These are phyloP conservation scores for Aspergillus fumigatus DNA, from an alignment of 2,329 filamentous ascomycete species.

Conservation along the genomic window DNA sequence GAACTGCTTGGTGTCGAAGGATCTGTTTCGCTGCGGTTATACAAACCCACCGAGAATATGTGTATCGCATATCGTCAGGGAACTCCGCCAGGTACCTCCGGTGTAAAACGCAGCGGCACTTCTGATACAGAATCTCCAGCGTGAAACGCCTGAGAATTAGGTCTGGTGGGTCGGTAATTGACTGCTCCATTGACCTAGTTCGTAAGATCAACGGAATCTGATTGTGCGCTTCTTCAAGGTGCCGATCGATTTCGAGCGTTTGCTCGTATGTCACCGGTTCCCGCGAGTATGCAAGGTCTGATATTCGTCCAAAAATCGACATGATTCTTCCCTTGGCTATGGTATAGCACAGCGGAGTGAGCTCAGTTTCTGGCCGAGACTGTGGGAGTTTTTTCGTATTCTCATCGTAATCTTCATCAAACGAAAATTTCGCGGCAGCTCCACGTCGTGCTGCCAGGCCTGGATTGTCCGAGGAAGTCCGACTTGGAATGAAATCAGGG, in stretches of 20 bases:
- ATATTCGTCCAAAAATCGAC: conserved; percentile 33
- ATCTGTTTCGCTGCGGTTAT: conserved; percentile 47
- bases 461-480: conserved; percentile 60
- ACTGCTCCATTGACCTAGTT: conserved; percentile 27
- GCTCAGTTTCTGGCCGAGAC: conserved; percentile 49
- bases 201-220: conserved; percentile 18
- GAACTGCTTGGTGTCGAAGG: conserved; percentile 46
- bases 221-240: conserved; percentile 29
- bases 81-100: conserved; percentile 46
- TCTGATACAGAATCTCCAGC: conserved; percentile 49
- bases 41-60: conserved; percentile 44
- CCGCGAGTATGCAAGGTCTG: conserved; percentile 33
- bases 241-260: conserved; percentile 32
- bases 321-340: conserved; percentile 35
- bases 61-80: conserved; percentile 32
- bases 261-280: conserved; percentile 33
- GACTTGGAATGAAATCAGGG: conserved; percentile 59
- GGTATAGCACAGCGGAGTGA: conserved; percentile 43
- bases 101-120: conserved; percentile 51
- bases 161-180: conserved; percentile 47
- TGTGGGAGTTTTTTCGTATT: conserved; percentile 49
- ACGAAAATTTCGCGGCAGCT: conserved; percentile 55
- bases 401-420: conserved; percentile 58
- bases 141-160: conserved; percentile 51
- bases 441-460: conserved; percentile 57